Percentiles rank a stretch among this genome's conserved stretches.
Evolutionary conservation across 2,329 filamentous ascomycete genomes (phyloP).

Genomic region (Hirsutella rhossiliensis): DNA sequence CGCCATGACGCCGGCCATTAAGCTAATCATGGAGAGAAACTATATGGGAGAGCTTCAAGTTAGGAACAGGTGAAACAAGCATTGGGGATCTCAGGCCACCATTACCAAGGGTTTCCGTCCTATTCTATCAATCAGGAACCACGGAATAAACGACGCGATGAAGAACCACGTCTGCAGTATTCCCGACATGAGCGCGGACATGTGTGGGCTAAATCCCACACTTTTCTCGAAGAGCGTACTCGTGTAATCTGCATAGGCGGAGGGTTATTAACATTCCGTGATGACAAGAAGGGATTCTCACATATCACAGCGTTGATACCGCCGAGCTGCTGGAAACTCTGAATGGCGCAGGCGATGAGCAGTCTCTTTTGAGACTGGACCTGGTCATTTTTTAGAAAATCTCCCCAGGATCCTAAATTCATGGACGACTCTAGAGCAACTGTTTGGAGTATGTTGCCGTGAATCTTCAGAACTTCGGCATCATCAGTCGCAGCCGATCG

Average conservation of each 20-base stretch:
- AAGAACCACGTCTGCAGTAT: slow-evolving; percentile 36
- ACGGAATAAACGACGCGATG: slow-evolving; percentile 28
- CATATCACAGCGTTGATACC: slow-evolving; percentile 37
- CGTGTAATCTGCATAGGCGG: slow-evolving; percentile 23
- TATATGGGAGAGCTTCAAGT: slow-evolving; percentile 4
- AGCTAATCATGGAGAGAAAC: slow-evolving; percentile 25
- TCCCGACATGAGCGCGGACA: slow-evolving; percentile 38
- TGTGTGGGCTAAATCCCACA: slow-evolving; percentile 26
- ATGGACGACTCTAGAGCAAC: slow-evolving; percentile 19
- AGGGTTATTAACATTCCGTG: too few species aligned
- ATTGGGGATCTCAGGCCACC: neutral
- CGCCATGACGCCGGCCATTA: slow-evolving; percentile 28
- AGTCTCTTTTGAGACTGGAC: slow-evolving; percentile 19
- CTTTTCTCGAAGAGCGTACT: slow-evolving; percentile 33
- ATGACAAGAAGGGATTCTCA: slow-evolving; percentile 4
- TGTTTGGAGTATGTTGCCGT: slow-evolving; percentile 18
- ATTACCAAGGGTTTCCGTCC: slow-evolving; percentile 29
- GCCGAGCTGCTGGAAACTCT: slow-evolving; percentile 29
- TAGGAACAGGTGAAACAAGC: too few species aligned
- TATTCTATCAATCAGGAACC: slow-evolving; percentile 32
- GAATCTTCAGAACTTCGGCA: slow-evolving; percentile 10
- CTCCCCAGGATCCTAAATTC: slow-evolving; percentile 15
- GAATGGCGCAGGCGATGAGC: slow-evolving; percentile 17
- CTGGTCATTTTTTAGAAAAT: slow-evolving; percentile 18
- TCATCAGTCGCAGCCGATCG: slow-evolving; percentile 9